Evolutionary conservation across 345 rosid species (phyloP), one percentile per base, ranked within the genome.

Genomic region (Eutrema heterophyllum): DNA sequence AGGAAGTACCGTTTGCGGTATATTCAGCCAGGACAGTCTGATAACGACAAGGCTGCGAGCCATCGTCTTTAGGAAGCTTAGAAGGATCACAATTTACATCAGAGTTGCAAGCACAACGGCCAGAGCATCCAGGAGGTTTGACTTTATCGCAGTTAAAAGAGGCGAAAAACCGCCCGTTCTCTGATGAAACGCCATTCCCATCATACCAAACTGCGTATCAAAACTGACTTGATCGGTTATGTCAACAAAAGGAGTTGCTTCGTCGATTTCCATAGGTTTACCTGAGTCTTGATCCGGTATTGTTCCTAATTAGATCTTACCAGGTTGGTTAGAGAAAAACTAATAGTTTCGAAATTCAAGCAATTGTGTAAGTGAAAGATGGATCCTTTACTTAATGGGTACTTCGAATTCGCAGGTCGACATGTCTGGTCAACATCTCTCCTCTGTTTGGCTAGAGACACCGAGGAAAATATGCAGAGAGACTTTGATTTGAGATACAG

Each of bases 71-170:
- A 35, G 75, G 61, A 50, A 91, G 88, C 76, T 87, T 83, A 40
- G 97, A 86, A 74, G 98, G 91, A 79, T 93, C 96, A 79, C 98
- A 93, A 30, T 86, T 81, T 51, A 87, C 90, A 58, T 91, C 89
- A 4, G 93, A 86, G 66, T 93, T 93, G 59, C 98, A 89, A 8
- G 92, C 82, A 82, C 97, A 93, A 68, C 92, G 84, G 66, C 94
- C 96, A 1, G 86, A 16, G 75, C 98, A 88, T 15, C 86, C 92
- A 0, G 86, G 84, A 80, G 86, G 84, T 61, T 83, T 86, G 36
- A 76, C 81, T 77, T 85, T 89, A 66, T 91, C 97, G 48, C 98
- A 87, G 80, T 93, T 91, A 70, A 93, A 89, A 3, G 97, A 93
- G n/a, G 88, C 92, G 38, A 90, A 93, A 71, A 91, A 85, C 59